Percentiles rank a stretch among this genome's conserved stretches.
phyloP scores from a whole-genome alignment of 1,139 yeast genomes.

The Arxiozyma heterogenica region DNA sequence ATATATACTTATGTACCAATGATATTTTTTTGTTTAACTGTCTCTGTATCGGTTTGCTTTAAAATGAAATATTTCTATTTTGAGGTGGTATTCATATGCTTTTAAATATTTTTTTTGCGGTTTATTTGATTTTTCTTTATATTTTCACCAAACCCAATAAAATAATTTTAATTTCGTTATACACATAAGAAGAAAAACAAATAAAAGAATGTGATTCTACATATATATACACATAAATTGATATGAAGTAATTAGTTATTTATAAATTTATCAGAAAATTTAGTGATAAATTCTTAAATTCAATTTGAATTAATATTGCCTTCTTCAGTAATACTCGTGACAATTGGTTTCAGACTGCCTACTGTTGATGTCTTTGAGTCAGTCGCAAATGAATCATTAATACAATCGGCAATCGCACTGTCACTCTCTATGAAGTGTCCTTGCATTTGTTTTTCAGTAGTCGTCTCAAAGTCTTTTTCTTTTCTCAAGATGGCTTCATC shows the following conservation, averaged over 20 bases:
- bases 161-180: too few species aligned
- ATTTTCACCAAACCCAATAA: too few species aligned
- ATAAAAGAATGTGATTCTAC: not conserved
- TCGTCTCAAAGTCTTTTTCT: constrained; percentile 12
- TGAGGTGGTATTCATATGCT: not conserved
- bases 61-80: too few species aligned
- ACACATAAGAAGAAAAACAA: not conserved
- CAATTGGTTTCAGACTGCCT: not conserved
- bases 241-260: too few species aligned
- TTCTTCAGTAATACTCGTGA: not conserved
- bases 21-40: not conserved
- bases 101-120: not conserved
- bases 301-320: not conserved
- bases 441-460: constrained; percentile 9
- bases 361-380: not conserved
- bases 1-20: not conserved
- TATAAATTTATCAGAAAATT: not conserved
- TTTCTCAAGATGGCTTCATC: constrained; percentile 4
- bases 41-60: too few species aligned
- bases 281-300: not conserved
- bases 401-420: not conserved
- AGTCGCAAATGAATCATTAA: not conserved
- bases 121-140: not conserved
- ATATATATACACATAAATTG: too few species aligned
- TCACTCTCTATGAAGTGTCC: constrained; percentile 5